Base-by-base conservation (phyloP, 2,329 filamentous ascomycete species). In the Cercospora zeina region DNA sequence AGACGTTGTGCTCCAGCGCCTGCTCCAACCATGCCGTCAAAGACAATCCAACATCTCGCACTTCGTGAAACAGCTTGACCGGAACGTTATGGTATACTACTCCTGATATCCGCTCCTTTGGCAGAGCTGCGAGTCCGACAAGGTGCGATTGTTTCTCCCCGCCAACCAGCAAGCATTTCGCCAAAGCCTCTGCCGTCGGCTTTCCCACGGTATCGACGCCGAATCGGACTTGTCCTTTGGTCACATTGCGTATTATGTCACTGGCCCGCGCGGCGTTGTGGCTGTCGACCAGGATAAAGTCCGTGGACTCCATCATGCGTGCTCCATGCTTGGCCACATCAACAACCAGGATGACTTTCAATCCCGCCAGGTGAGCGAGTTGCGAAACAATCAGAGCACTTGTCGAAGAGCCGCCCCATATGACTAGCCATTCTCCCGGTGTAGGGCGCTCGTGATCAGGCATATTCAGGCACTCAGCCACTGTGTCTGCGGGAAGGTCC, bases 51-150 rank as follows among this genome's bases (percentile, higher is more conserved):
- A 67, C 56, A 21, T 53, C 51, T 3, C 61, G 65, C 2, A 67
- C 65, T 59, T 87, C 84, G 69, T 91, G 89, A 68, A 89, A 91
- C 1, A 90, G 69, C 73, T 91, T 91, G 58, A 91, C 88, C 0
- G 89, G 89, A 0, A 91, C 86, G 0, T 79, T 83, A 67, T 90
- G 88, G 61, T 85, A 81, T 7, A 78, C 73, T 0, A 85, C 76
- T 0, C 79, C 79, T 0, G 77, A 74, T 0, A 75, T 71, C 1
- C 74, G 72, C 2, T 76, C 77, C 68, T 89, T 89, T 0, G 89
- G 89, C 1, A 90, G 68, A 0, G 87, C 88, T 0, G 85, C 85
- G 33, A 91, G 70, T 0, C 88, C 88, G 0, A 91, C 81, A 0
- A 91, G 76, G 73, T 91, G 65, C 16, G 65, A 33, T 11, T 56